Conservation (phyloP, 2,329 filamentous ascomycete genomes). For the Stagonosporopsis tanaceti region DNA sequence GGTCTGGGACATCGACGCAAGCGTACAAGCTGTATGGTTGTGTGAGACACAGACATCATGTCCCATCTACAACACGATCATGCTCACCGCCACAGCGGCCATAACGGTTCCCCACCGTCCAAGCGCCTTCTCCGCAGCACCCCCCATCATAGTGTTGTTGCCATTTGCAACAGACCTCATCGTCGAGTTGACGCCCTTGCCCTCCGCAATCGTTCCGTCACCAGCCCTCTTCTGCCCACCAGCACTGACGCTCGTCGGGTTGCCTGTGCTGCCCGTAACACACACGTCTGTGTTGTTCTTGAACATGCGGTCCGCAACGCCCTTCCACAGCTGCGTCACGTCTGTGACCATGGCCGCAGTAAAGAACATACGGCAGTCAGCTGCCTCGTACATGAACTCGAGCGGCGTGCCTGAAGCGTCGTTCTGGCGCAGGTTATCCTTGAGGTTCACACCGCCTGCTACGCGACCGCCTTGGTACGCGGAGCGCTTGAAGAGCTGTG, state of each 20-base stretch:
- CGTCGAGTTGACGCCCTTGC: slow-evolving; percentile 2
- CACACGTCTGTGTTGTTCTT: slow-evolving; percentile 34
- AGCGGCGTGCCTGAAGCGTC: slow-evolving; percentile 49
- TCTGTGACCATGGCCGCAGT: slow-evolving; percentile 46
- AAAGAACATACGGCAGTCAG: slow-evolving; percentile 53
- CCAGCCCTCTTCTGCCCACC: slow-evolving; percentile 44
- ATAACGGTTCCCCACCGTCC: background rate
- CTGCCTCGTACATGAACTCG: slow-evolving; percentile 53
- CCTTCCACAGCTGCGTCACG: slow-evolving; percentile 50
- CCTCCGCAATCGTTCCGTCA: slow-evolving; percentile 25
- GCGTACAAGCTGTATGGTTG: background rate
- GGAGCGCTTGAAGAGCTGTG: slow-evolving; percentile 43
- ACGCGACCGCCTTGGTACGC: slow-evolving; percentile 34
- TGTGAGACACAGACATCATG: background rate
- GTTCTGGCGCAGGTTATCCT: slow-evolving; percentile 48
- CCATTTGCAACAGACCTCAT: slow-evolving; percentile 4
- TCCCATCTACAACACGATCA: slow-evolving; percentile 5
- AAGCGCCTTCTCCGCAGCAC: slow-evolving; percentile 2
- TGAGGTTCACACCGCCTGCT: slow-evolving; percentile 47
- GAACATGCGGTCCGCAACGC: slow-evolving; percentile 49
- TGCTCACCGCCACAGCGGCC: slow-evolving; percentile 4
- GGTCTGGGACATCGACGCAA: background rate
- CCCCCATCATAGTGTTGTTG: background rate
- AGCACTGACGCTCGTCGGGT: slow-evolving; percentile 39
- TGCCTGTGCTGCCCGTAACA: slow-evolving; percentile 41